Evolutionary conservation across 129 eudicot species (phyloP), one percentile per base, ranked within the genome.

Genomic region (Lactuca saligna): DNA sequence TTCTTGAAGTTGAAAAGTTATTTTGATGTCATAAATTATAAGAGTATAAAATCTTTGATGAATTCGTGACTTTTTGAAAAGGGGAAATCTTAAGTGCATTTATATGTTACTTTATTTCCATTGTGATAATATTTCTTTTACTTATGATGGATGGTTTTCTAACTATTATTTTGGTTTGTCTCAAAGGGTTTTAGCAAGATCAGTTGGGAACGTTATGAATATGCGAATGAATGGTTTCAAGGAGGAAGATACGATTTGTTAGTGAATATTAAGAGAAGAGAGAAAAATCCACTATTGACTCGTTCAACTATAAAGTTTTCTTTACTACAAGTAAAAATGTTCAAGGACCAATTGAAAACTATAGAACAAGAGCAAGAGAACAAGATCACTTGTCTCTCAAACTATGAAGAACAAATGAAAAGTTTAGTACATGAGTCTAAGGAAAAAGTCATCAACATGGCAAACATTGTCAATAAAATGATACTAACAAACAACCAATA

Each of bases 191-290:
- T 75, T 46, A 75, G 20, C 11, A 75, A 66, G 42, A 53, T 75
- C 6, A 66, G 62, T 17, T 66, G 73, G 63, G 61, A 66, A 33
- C 49, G 10, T 41, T 62, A 50, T 3, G 79, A 75, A 58, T 75
- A 75, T 5, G 79, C 74, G 16, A 75, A 75, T 20, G 54, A 66
- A 56, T 75, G 79, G 79, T 74, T 65, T 57, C 42, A n/a, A 35
- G 49, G 25, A 20, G 79, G 73, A 7, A 33, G 42, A 50, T 11
- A 56, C 2, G 72, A 57, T 31, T 54, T 54, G 34, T 29, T 63
- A 15, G 56, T 12, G 20, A 73, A 63, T 31, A 63, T 73, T n/a
- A 63, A 3, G 32, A 73, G 63, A 49, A 38, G 70, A 63, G 60
- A 14, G 4, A 73, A 73, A 62, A 50, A 2, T 35, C 15, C 35